phyloP scores from a whole-genome alignment of 2,329 filamentous ascomycete species.

The Calonectria pseudoreteaudii region DNA sequence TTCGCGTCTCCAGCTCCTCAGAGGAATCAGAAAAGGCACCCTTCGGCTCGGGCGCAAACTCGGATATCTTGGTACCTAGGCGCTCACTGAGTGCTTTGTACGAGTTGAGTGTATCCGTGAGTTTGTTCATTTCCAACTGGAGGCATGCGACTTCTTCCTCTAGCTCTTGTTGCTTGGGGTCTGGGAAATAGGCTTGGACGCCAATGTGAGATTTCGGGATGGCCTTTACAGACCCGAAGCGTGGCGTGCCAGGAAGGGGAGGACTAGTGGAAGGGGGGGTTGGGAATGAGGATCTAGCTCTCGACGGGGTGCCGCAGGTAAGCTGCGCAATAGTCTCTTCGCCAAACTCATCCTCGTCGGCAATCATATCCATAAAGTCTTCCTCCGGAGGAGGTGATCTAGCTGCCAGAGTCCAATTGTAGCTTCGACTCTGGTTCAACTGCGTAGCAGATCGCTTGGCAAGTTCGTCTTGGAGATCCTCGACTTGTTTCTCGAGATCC shows the following conservation, averaged over 20 bases:
- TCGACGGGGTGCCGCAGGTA: conserved; percentile 63
- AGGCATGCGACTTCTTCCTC: conserved; percentile 62
- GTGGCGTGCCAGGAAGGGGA: conserved; percentile 52
- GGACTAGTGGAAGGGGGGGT: conserved; percentile 69
- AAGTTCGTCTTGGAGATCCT: conserved; percentile 50
- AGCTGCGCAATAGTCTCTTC: conserved; percentile 64
- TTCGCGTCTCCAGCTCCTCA: conserved; percentile 54
- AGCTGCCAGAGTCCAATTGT: conserved; percentile 65
- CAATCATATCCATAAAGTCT: conserved; percentile 55
- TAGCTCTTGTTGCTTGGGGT: conserved; percentile 55
- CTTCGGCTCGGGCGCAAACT: conserved; percentile 25
- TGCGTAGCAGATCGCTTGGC: conserved; percentile 34
- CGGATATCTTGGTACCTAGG: conserved; percentile 50
- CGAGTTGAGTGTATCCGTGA: conserved; percentile 59
- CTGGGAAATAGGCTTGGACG: conserved; percentile 56
- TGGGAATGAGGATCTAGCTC: conserved; percentile 60
- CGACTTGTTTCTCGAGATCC: conserved; percentile 55
- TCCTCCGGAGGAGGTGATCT: conserved; percentile 57
- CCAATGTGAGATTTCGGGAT: conserved; percentile 43
- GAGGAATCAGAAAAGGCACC: conserved; percentile 29
- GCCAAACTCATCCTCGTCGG: conserved; percentile 58
- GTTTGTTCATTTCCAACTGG: conserved; percentile 60
- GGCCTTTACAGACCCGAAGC: conserved; percentile 38
- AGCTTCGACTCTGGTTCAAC: conserved; percentile 43
- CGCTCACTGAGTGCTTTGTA: conserved; percentile 57